Base-by-base conservation (phyloP, 768 basidiomycete genomes). In the Mycena olivaceomarginata region DNA sequence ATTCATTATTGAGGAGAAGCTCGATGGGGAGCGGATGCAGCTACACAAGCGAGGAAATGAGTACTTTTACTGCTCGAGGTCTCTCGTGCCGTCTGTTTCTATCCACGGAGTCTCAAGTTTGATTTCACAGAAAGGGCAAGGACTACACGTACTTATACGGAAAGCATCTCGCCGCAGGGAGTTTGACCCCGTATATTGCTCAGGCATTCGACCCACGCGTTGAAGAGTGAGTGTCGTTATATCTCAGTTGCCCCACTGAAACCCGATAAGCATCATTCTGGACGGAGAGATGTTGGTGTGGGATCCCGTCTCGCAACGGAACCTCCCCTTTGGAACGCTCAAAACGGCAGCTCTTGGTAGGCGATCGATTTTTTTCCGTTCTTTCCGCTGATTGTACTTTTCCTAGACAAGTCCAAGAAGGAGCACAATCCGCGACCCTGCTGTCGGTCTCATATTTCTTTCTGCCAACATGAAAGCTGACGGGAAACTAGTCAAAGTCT, bases 281-380 rank as follows among this genome's bases (percentile, higher is more conserved):
- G 98, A 99, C 80, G 98, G 98, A 0, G 98, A 99, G 84, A 99
- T 99, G 98, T 87, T 99, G 43, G 98, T 99, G 4, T 99, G 96
- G 95, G 98, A 99, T 84, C 98, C 98, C 0, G 89, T 95, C 4
- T 93, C 96, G 0, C 94, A 95, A 80, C 92, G 96, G 25, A 96
- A 96, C 81, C 87, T 98, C 22, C 96, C 98, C 0, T 99, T 99
- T 77, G 98, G 98, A 2, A 95, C 93, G 0, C 87, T 99, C 66
- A 99, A 99, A 85, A 96, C 97, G 0, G 97, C 97, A 57, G 98
- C 98, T 0, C 87, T 94, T 18, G 95, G 96, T 97, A 74, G 56
- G 88, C 77, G 13, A 13, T 20, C n/a, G 41, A 1, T 16, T 15
- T 66, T 15, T 18, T 3, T 72, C 53, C 5, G 56, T 10, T 12